Conservation (phyloP, 1,284 basidiomycete species). For the Erythrobasidium hasegawianum region DNA sequence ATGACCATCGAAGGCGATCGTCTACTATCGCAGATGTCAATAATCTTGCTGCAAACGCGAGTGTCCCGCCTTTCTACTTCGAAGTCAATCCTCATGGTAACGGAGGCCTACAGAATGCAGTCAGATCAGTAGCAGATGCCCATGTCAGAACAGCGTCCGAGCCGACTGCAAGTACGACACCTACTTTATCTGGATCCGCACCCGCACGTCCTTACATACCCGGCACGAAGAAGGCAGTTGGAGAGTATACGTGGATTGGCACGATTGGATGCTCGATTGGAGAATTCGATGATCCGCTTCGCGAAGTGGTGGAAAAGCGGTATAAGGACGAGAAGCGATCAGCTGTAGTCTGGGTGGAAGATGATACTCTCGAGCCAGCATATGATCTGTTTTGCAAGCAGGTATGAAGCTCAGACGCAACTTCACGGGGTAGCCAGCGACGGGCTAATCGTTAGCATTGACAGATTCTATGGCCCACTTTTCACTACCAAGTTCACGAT, state of each 20-base stretch:
- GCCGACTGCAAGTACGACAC: conserved; percentile 3
- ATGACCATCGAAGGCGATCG: conserved; percentile 20
- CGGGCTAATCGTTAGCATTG: background rate
- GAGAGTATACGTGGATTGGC: conserved; percentile 63
- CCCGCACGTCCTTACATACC: conserved; percentile 3
- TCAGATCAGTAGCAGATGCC: conserved; percentile 57
- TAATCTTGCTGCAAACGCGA: background rate
- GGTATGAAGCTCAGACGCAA: conserved; percentile 48
- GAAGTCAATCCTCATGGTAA: conserved; percentile 64
- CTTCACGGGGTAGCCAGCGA: background rate
- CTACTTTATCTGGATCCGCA: background rate
- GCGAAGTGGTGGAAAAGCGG: conserved; percentile 59
- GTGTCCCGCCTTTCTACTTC: conserved; percentile 35
- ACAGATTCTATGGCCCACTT: conserved; percentile 76
- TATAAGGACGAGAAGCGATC: conserved; percentile 60
- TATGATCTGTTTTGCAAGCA: conserved; percentile 88
- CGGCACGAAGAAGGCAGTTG: conserved; percentile 11
- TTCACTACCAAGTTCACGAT: conserved; percentile 75
- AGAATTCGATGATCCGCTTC: conserved; percentile 57
- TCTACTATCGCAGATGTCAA: background rate
- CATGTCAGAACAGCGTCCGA: conserved; percentile 49
- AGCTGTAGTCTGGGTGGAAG: conserved; percentile 71
- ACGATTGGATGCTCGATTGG: conserved; percentile 68
- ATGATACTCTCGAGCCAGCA: conserved; percentile 60
- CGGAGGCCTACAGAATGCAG: conserved; percentile 72